These are phyloP conservation scores for Raphanus raphanistrum DNA, from an alignment of 345 rosid genomes.

Conservation along the genomic window DNA sequence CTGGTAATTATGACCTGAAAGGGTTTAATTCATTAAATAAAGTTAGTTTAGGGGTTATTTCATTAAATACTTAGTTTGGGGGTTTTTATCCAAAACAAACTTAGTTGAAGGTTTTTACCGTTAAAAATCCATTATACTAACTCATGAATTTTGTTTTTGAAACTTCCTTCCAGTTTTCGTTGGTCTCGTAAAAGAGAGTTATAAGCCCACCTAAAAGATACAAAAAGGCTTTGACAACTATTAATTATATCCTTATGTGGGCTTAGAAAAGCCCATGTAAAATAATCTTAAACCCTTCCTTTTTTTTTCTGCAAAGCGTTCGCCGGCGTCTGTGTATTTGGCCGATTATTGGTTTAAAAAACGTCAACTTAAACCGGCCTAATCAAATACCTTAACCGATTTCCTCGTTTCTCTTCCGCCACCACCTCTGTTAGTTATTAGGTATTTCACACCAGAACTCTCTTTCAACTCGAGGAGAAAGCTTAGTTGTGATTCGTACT, in stretches of 20 bases:
- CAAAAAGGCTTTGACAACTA: neutral
- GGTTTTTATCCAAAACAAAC: no score
- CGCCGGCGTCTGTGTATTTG: neutral
- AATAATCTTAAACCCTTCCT: constrained; percentile 9
- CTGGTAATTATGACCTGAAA: no score
- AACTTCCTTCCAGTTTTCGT: neutral
- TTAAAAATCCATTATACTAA: no score
- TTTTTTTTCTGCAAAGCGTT: neutral
- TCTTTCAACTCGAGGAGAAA: neutral
- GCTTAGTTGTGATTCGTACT: neutral
- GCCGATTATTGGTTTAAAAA: neutral
- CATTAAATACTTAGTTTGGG: no score
- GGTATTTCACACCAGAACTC: neutral
- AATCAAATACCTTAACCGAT: neutral
- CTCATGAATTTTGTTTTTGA: no score
- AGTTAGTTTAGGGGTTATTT: no score
- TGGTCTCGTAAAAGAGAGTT: neutral
- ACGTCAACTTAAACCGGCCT: neutral
- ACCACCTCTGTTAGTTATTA: constrained; percentile 19
- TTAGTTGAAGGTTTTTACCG: no score
- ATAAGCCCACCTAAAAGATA: neutral
- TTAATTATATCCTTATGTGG: neutral
- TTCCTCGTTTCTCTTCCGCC: neutral
- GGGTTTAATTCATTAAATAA: no score
- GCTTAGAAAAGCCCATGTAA: neutral